Conservation (phyloP, 768 basidiomycete species). For the Boletellus ananas region DNA sequence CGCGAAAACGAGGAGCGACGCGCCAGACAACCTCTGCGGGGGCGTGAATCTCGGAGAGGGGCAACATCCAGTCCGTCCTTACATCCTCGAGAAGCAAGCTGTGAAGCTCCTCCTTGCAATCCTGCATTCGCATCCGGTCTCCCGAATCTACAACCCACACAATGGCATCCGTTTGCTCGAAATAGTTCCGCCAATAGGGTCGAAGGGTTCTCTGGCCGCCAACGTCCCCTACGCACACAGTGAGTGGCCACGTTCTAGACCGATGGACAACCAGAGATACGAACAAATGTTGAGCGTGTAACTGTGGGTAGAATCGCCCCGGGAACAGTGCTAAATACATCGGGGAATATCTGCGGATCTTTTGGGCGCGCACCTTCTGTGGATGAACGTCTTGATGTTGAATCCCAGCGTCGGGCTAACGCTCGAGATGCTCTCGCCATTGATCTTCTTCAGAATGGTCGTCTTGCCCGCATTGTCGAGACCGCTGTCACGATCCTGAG, state of each 20-base stretch:
- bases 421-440: conserved; percentile 82
- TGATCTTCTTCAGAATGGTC: conserved; percentile 93
- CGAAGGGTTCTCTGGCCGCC: conserved; percentile 94
- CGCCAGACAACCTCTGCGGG: conserved; percentile 84
- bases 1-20: conserved; percentile 91
- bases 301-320: conserved; percentile 28
- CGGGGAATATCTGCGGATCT: conserved; percentile 14
- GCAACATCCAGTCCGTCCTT: conserved; percentile 27
- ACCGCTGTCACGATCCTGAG: conserved; percentile 53
- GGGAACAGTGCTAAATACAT: conserved; percentile 19
- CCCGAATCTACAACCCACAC: conserved; percentile 99
- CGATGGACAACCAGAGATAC: conserved; percentile 13
- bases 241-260: conserved; percentile 64
- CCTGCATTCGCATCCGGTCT: conserved; percentile 84
- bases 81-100: conserved; percentile 90
- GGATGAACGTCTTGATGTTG: conserved; percentile 96
- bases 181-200: conserved; percentile 99
- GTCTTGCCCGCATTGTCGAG: conserved; percentile 99
- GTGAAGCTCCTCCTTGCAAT: conserved; percentile 86
- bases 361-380: conserved; percentile 65
- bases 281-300: conserved; percentile 44
- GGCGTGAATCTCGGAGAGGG: conserved; percentile 18
- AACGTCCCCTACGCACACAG: conserved; percentile 87
- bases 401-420: conserved; percentile 96
- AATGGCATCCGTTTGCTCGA: conserved; percentile 96